phyloP scores from a whole-genome alignment of 192 early-diverging fungal species.

The Cladochytrium replicatum region DNA sequence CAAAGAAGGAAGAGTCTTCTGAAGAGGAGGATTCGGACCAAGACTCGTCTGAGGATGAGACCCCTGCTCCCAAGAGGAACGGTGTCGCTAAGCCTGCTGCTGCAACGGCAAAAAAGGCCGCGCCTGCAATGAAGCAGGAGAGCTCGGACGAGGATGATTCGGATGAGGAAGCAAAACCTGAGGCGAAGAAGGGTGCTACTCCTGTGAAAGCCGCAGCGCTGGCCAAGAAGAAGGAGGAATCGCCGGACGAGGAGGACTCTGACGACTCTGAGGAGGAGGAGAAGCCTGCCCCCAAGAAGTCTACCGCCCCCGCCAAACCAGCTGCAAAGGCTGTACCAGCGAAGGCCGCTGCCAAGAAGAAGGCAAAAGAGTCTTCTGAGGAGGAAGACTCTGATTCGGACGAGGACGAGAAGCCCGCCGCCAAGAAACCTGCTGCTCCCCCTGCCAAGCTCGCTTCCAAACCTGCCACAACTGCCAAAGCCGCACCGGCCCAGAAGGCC shows the following conservation, averaged over 20 bases:
- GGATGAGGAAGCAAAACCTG: no score
- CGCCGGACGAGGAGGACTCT: conserved; percentile 7
- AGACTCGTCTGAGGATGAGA: conserved; percentile 53
- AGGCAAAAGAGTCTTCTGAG: conserved; percentile 5
- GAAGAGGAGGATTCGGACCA: conserved; percentile 7
- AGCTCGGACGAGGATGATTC: no score
- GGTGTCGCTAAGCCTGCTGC: conserved; percentile 2
- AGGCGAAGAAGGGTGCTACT: conserved; percentile 5
- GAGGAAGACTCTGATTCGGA: neutral
- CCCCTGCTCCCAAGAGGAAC: conserved; percentile 49
- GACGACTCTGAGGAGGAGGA: conserved; percentile 27
- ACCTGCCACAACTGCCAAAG: neutral
- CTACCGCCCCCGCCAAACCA: neutral
- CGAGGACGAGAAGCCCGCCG: neutral
- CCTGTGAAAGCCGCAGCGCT: conserved; percentile 3
- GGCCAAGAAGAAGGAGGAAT: conserved; percentile 5
- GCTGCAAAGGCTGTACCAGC: conserved; percentile 1
- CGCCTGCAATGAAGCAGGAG: no score
- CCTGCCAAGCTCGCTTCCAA: neutral
- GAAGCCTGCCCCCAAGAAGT: conserved; percentile 18
- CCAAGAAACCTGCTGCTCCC: conserved; percentile 1
- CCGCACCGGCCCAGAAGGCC: conserved; percentile 15
- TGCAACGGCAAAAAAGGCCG: no score
- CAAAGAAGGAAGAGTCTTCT: conserved; percentile 30
- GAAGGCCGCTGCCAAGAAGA: conserved; percentile 6